Base-by-base conservation (phyloP, 2,329 filamentous ascomycete genomes). In the Ophiostoma sp. region DNA sequence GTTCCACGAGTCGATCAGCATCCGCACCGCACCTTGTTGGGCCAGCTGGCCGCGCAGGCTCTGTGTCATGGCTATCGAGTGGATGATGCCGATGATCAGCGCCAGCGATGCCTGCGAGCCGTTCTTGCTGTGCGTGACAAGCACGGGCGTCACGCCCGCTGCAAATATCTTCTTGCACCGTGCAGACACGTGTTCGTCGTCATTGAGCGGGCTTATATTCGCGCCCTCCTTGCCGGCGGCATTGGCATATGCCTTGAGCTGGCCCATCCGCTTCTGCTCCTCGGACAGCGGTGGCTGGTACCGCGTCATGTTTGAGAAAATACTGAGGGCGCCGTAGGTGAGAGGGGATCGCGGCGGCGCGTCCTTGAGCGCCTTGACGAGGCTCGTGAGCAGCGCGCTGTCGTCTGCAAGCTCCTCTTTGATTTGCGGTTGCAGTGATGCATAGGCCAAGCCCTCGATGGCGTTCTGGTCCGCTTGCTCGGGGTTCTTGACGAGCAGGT, bases 231-330 rank as follows among this genome's bases (percentile, higher is more conserved):
- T 85, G 74, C 92, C 93, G 5, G 88, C 88, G 0, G 92, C 90
- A 75, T 96, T 92, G 14, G 95, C 95, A 74, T 98, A 99, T 2
- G 93, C 92, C 80, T 96, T 97, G 62, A 99, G 84, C 76, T 99
- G 91, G 5, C 86, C 86, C 80, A 99, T 92, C 75, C 91, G 92
- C 80, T 94, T 95, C 74, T 97, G 90, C 77, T 99, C 95, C 71
- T 97, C 94, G 0, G 92, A 89, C 55, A 93, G 82, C 7, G 82
- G 81, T 6, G 93, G 93, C 55, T 86, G 84, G 76, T 96, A 98
- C 42, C 85, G 83, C 14, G 92, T 96, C 66, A 99, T 81, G 75
- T 98, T 97, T 67, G 87, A 82, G 72, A 98, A 85, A 67, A 97
- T 90, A 75, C 90, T 96, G 55, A 99, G 82, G 18, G 88, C 90